A percentile compares a stretch with the other conserved stretches of the same genome.
Conservation (phyloP, 257 asterid species). For the Solanum etuberosum region DNA sequence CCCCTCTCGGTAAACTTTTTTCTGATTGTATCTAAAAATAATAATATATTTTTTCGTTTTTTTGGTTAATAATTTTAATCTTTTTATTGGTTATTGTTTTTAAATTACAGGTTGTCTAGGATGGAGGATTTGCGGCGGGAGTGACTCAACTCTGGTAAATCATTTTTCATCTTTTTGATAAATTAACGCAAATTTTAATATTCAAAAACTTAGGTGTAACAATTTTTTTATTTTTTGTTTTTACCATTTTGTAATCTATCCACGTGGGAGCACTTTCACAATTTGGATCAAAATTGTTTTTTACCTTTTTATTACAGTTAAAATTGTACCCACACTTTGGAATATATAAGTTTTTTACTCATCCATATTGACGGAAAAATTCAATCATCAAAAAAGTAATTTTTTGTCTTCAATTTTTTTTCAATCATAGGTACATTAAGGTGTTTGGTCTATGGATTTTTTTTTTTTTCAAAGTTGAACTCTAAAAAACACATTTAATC, state of each 20-base stretch:
- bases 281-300: background rate
- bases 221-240: no score
- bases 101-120: slow-evolving; percentile 47
- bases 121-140: slow-evolving; percentile 77
- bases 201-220: background rate
- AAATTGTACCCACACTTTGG: background rate
- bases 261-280: background rate
- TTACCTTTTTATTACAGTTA: background rate
- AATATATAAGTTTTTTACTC: background rate
- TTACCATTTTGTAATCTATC: background rate
- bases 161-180: background rate
- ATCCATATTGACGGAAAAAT: background rate
- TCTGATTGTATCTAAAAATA: background rate
- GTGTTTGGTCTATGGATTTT: no score
- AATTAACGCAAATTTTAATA: background rate
- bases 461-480: background rate
- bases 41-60: background rate
- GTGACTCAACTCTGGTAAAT: slow-evolving; percentile 51
- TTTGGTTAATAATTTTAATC: background rate
- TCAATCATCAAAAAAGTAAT: background rate
- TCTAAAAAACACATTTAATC: no score
- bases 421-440: background rate
- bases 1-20: slow-evolving; percentile 39
- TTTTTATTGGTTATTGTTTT: background rate
- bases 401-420: background rate